Base-by-base conservation (phyloP, 441 rosid genomes). In the Bocquillonia castaneifolia region DNA sequence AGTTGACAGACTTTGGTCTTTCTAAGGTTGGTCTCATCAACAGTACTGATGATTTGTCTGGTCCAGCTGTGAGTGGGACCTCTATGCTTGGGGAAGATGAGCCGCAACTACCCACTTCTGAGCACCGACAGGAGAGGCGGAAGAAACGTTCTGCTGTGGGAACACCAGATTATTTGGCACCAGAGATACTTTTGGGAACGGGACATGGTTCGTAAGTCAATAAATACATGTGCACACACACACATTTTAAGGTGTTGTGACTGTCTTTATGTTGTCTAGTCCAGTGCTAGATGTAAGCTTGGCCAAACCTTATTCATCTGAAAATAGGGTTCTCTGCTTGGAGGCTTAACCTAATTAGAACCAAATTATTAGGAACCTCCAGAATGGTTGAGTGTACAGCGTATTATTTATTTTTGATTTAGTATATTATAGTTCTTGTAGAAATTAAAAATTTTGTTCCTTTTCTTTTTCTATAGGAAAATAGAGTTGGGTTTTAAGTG, bases 91-190 rank as follows among this genome's bases (percentile, higher is more conserved):
- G 73, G 72, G 93, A 90, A 54, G 96, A 94, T 52, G 96, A 90
- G 45, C 92, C 89, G 36, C 83, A 74, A 59, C 66, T 76, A 76
- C 79, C 88, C 10, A 73, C 83, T 42, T 80, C 96, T 40, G 97
- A 88, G 78, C 74, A 86, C 64, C 92, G 83, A 77, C 84, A 60
- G 63, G 97, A 88, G 70, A 85, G 91, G 78, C 82, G 86, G 78
- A 89, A 95, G 89, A 92, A 95, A 74, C 93, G 99, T 67, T 90
- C 99, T 72, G 98, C 99, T 72, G 98, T 90, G 75, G 99, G 99
- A 77, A 95, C 99, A 34, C 99, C 99, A 31, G 99, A 95, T 82
- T 95, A 95, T 79, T 83, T 95, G 92, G 99, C 99, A n/a, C 99
- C 99, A 48, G 99, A 95, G 82, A 92, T 95, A 69, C 98, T 95